Conservation (phyloP, 2,329 filamentous ascomycete species). For the Alternaria dauci region DNA sequence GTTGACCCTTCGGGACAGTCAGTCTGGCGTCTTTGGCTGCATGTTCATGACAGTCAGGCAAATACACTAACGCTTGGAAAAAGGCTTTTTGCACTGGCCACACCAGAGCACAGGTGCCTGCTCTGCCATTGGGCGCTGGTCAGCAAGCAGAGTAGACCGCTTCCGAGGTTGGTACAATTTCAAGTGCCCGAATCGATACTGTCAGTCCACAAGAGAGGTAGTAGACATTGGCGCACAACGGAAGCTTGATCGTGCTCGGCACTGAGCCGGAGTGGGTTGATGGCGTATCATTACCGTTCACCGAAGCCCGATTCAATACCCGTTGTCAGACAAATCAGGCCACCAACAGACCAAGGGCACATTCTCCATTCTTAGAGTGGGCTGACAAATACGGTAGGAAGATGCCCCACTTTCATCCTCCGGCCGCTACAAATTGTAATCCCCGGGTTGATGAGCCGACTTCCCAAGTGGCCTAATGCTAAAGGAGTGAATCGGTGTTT, state of each 20-base stretch:
- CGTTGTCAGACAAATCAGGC: no score
- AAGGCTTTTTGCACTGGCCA: slow-evolving; percentile 7
- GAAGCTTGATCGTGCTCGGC: neutral
- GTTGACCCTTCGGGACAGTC: neutral
- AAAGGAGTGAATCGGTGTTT: neutral
- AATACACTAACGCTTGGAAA: slow-evolving; percentile 1
- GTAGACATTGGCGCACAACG: neutral
- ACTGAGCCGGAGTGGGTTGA: neutral
- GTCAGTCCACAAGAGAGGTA: neutral
- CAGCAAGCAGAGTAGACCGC: neutral
- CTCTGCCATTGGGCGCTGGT: neutral
- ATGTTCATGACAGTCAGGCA: neutral
- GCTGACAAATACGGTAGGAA: neutral
- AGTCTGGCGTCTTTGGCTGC: neutral
- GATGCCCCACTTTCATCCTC: slow-evolving; percentile 1
- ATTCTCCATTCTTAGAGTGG: no score
- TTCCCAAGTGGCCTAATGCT: neutral
- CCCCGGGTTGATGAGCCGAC: neutral
- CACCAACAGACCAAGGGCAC: no score
- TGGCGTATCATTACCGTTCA: no score
- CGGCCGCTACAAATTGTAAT: slow-evolving; percentile 6
- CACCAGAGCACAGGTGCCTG: slow-evolving; percentile 4
- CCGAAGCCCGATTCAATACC: no score
- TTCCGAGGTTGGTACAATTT: neutral
- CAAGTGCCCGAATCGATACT: neutral